Conservation (phyloP, 2,329 filamentous ascomycete species). For the Tolypocladium pustulatum region DNA sequence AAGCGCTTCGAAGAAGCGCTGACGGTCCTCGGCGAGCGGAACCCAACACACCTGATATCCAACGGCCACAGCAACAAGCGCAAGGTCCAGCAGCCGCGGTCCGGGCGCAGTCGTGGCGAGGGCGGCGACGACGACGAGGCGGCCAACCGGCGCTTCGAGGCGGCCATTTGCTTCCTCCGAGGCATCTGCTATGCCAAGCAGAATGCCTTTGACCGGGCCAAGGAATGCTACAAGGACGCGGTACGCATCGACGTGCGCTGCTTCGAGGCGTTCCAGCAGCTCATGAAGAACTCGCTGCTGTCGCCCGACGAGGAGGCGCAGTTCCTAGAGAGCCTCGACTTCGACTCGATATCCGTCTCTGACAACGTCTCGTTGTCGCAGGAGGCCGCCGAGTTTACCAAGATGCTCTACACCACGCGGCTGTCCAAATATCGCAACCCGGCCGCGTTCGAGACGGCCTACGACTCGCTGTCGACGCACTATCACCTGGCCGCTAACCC, state of each 20-base stretch:
- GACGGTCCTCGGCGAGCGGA: slow-evolving; percentile 77
- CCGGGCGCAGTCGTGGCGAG: slow-evolving; percentile 19
- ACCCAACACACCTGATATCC: slow-evolving; percentile 77
- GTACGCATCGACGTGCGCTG: slow-evolving; percentile 96
- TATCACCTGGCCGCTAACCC: slow-evolving; percentile 81
- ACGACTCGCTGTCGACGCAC: slow-evolving; percentile 85
- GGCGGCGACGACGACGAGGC: slow-evolving; percentile 50
- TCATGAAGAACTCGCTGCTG: slow-evolving; percentile 94
- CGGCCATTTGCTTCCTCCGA: slow-evolving; percentile 91
- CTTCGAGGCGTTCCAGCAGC: slow-evolving; percentile 94
- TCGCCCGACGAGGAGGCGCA: slow-evolving; percentile 80
- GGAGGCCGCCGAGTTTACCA: slow-evolving; percentile 87
- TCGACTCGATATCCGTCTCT: slow-evolving; percentile 64
- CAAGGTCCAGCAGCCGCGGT: slow-evolving; percentile 24
- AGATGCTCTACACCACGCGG: slow-evolving; percentile 91
- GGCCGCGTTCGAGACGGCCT: slow-evolving; percentile 69
- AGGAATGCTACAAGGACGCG: slow-evolving; percentile 97
- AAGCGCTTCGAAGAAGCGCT: slow-evolving; percentile 83
- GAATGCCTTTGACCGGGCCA: slow-evolving; percentile 92
- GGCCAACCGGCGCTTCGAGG: slow-evolving; percentile 75
- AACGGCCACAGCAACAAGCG: slow-evolving; percentile 33
- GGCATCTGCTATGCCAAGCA: slow-evolving; percentile 94
- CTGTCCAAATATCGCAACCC: slow-evolving; percentile 93
- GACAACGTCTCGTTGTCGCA: slow-evolving; percentile 60
- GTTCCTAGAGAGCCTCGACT: slow-evolving; percentile 81